Percentiles rank a stretch among this genome's conserved stretches.
Evolutionary conservation across 208 protist genomes (phyloP).

Genomic region (Crithidia sp.): DNA sequence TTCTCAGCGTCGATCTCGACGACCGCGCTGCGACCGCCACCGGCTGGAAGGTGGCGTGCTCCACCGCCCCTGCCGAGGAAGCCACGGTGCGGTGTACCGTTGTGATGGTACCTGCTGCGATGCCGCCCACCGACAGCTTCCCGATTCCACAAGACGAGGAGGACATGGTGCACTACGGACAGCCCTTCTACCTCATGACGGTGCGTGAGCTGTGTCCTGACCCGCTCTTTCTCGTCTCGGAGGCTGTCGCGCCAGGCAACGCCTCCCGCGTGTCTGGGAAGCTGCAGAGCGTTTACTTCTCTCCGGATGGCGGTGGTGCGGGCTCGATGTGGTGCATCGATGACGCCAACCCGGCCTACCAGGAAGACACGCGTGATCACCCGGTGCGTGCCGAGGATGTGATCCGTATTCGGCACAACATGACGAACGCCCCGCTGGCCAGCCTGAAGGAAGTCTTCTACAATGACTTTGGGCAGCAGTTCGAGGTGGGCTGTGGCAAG

Average conservation of each 20-base stretch:
- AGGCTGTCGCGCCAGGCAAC: slow-evolving; percentile 61
- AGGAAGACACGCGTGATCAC: slow-evolving; percentile 86
- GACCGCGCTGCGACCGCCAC: slow-evolving; percentile 56
- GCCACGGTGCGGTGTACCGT: slow-evolving; percentile 77
- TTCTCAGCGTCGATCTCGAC: slow-evolving; percentile 86
- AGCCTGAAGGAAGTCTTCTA: slow-evolving; percentile 68
- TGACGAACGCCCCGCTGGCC: slow-evolving; percentile 75
- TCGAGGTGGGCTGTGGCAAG: slow-evolving; percentile 73
- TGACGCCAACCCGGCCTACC: slow-evolving; percentile 75
- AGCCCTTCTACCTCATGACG: slow-evolving; percentile 88
- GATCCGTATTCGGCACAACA: slow-evolving; percentile 77
- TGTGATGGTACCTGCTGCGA: slow-evolving; percentile 69
- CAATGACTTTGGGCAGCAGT: slow-evolving; percentile 89
- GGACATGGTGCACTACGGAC: slow-evolving; percentile 90
- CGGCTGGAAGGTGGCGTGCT: slow-evolving; percentile 73
- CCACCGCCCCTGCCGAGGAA: slow-evolving; percentile 55
- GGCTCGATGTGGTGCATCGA: slow-evolving; percentile 80
- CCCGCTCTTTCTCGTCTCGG: slow-evolving; percentile 80
- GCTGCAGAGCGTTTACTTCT: slow-evolving; percentile 86
- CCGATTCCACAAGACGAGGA: slow-evolving; percentile 74
- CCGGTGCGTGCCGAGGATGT: slow-evolving; percentile 78
- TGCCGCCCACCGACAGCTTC: slow-evolving; percentile 72
- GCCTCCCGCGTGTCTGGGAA: slow-evolving; percentile 70
- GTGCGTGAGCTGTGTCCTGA: slow-evolving; percentile 71
- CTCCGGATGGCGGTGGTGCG: slow-evolving; percentile 70